Conservation (phyloP, 768 basidiomycete genomes). For the Symmetrospora coprosmae region DNA sequence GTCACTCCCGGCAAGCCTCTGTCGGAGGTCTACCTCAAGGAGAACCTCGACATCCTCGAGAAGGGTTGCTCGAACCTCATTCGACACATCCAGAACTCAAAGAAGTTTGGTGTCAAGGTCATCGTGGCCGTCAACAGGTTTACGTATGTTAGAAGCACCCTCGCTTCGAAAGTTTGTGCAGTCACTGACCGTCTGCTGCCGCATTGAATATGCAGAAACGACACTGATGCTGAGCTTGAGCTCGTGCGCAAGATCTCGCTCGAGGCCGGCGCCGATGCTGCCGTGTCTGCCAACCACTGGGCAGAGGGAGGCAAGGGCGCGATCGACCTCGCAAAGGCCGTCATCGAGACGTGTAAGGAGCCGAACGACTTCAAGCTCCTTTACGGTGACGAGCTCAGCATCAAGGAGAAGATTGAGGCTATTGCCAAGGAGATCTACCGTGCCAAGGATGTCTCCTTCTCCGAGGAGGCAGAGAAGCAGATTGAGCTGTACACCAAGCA, state of each 20-base stretch:
- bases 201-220: slow-evolving; percentile 46
- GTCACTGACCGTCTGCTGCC: no score
- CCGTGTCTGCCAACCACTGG: slow-evolving; percentile 95
- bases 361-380: slow-evolving; percentile 67
- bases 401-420: slow-evolving; percentile 72
- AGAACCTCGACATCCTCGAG: slow-evolving; percentile 73
- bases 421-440: slow-evolving; percentile 75
- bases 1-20: slow-evolving; percentile 90
- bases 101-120: slow-evolving; percentile 92
- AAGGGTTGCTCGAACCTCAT: slow-evolving; percentile 85
- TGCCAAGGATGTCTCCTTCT: slow-evolving; percentile 73
- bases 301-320: slow-evolving; percentile 88
- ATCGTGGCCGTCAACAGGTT: slow-evolving; percentile 93
- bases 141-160: slow-evolving; percentile 47
- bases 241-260: slow-evolving; percentile 68
- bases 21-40: slow-evolving; percentile 82
- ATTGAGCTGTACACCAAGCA: slow-evolving; percentile 82
- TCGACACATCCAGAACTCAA: slow-evolving; percentile 84
- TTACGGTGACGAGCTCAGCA: slow-evolving; percentile 45
- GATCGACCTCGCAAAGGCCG: slow-evolving; percentile 75
- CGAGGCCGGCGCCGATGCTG: slow-evolving; percentile 78
- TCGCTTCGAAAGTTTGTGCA: background rate
- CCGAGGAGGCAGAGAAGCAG: slow-evolving; percentile 68
- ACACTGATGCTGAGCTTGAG: slow-evolving; percentile 74
- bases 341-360: slow-evolving; percentile 64